Conservation (phyloP, 441 rosid genomes). For the Macaranga tanarius region DNA sequence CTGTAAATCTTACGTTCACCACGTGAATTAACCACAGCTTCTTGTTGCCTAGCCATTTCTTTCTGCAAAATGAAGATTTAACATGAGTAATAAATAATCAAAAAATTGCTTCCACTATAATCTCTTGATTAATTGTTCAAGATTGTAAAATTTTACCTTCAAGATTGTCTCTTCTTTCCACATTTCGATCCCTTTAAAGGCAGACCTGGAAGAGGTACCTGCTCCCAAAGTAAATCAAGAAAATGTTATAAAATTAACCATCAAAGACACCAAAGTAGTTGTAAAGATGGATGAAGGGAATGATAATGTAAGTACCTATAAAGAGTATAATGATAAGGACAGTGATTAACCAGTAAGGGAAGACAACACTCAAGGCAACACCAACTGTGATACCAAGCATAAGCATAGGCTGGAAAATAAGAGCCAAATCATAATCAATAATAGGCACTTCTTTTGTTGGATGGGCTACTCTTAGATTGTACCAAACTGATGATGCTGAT, state of each 20-base stretch:
- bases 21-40: slow-evolving; percentile 45
- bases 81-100: background rate
- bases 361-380: slow-evolving; percentile 83
- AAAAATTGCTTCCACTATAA: background rate
- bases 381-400: slow-evolving; percentile 89
- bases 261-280: too few relatives aligned
- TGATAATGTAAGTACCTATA: slow-evolving; percentile 35
- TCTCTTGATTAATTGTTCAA: background rate
- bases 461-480: slow-evolving; percentile 79
- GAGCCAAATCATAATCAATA: slow-evolving; percentile 85
- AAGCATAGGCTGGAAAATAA: slow-evolving; percentile 87
- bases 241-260: background rate
- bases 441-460: slow-evolving; percentile 88
- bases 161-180: slow-evolving; percentile 84
- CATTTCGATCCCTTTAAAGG: slow-evolving; percentile 68
- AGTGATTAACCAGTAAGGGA: slow-evolving; percentile 93
- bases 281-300: too few relatives aligned
- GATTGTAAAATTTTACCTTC: slow-evolving; percentile 38
- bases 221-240: slow-evolving; percentile 15
- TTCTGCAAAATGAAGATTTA: slow-evolving; percentile 45
- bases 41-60: slow-evolving; percentile 50
- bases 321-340: slow-evolving; percentile 88
- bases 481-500: slow-evolving; percentile 91
- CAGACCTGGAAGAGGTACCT: slow-evolving; percentile 92
- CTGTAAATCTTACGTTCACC: slow-evolving; percentile 65